Percentiles rank a stretch among this genome's conserved stretches.
Conservation (phyloP, 2,329 filamentous ascomycete species). For the Epichloe uncinata region DNA sequence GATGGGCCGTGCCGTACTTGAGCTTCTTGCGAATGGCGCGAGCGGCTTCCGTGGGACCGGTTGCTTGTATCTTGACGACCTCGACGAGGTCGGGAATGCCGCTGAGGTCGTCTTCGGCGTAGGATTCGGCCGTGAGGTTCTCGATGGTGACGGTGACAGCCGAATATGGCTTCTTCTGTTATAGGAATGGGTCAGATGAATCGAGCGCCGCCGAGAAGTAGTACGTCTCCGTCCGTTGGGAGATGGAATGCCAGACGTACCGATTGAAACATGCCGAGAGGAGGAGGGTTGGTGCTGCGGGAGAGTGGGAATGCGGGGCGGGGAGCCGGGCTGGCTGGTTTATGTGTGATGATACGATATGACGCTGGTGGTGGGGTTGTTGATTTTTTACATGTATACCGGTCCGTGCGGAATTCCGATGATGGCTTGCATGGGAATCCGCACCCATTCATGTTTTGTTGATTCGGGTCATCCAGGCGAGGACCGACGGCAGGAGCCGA, state of each 20-base stretch:
- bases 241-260: conserved; percentile 9
- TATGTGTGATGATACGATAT: neutral
- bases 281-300: neutral
- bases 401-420: too few species aligned
- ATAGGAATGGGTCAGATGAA: too few species aligned
- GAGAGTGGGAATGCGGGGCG: neutral
- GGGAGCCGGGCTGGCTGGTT: neutral
- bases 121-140: conserved; percentile 75
- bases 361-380: neutral
- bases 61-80: conserved; percentile 77
- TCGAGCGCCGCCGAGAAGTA: too few species aligned
- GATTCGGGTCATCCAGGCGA: too few species aligned
- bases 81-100: conserved; percentile 92
- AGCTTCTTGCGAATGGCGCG: conserved; percentile 93
- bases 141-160: conserved; percentile 90
- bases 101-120: conserved; percentile 80
- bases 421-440: too few species aligned
- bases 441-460: too few species aligned
- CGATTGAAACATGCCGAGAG: conserved; percentile 17
- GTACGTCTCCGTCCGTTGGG: neutral
- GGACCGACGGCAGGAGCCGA: too few species aligned
- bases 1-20: conserved; percentile 93
- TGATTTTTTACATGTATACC: neutral
- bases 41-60: conserved; percentile 78
- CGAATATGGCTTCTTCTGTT: conserved; percentile 64